phyloP scores from a whole-genome alignment of 1,284 basidiomycete genomes.

The Puccinia novopanici region DNA sequence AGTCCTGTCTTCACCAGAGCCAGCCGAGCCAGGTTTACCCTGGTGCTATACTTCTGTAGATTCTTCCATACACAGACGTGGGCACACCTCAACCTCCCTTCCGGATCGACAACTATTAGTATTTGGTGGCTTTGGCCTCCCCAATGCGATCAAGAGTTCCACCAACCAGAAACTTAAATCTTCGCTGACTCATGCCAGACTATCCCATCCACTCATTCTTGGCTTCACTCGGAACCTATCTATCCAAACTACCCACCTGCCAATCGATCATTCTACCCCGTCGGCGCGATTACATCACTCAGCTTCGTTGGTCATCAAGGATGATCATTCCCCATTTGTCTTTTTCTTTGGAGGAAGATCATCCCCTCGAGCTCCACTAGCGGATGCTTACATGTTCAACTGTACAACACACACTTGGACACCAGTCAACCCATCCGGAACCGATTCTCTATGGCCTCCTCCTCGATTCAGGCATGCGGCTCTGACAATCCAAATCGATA shows the following conservation, averaged over 20 bases:
- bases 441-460: conserved; percentile 5
- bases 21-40: neutral
- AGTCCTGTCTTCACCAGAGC: neutral
- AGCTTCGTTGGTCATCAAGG: conserved; percentile 1
- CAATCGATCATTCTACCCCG: conserved; percentile 34
- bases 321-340: neutral
- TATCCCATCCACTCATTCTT: conserved; percentile 41
- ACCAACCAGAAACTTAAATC: neutral
- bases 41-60: conserved; percentile 5
- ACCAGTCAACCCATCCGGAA: neutral
- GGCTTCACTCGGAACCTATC: neutral
- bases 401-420: conserved; percentile 7
- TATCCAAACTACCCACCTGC: conserved; percentile 9
- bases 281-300: conserved; percentile 40
- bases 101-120: conserved; percentile 25
- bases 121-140: conserved; percentile 46
- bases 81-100: conserved; percentile 26
- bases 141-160: neutral
- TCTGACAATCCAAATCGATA: conserved; percentile 11
- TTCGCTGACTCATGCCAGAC: conserved; percentile 23
- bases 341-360: conserved; percentile 47
- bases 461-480: conserved; percentile 47
- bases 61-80: conserved; percentile 36
- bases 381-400: conserved; percentile 37
- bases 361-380: conserved; percentile 25